Evolutionary conservation across 306 rosid species (phyloP).

Genomic region (Cicer pinnatifidum): DNA sequence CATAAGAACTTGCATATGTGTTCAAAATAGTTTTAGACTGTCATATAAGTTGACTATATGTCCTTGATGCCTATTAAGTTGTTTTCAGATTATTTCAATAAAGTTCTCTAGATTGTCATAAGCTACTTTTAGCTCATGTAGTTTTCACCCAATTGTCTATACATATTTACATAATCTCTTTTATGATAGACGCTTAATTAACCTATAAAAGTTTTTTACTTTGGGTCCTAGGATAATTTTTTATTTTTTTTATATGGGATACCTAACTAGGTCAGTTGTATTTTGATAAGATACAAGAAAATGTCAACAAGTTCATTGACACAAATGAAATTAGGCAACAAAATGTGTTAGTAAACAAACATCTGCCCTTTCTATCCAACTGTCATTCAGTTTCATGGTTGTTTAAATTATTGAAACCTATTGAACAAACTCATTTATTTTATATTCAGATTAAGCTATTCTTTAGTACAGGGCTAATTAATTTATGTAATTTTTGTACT

Average conservation of each 20-base stretch:
- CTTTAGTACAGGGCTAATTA: slow-evolving; percentile 13
- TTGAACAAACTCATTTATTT: slow-evolving; percentile 11
- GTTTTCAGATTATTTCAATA: neutral
- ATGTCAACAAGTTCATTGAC: too few relatives aligned
- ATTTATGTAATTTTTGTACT: slow-evolving; percentile 7
- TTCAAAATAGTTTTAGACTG: neutral
- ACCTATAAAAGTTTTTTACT: neutral
- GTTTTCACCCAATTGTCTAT: too few relatives aligned
- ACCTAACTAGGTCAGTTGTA: neutral
- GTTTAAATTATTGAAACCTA: slow-evolving; percentile 15
- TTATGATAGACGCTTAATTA: neutral
- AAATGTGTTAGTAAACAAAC: too few relatives aligned
- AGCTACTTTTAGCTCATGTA: too few relatives aligned
- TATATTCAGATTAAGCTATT: slow-evolving; percentile 35
- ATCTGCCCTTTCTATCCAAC: neutral
- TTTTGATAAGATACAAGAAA: neutral
- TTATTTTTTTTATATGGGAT: too few relatives aligned
- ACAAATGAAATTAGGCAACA: too few relatives aligned
- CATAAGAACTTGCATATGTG: neutral
- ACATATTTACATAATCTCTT: too few relatives aligned
- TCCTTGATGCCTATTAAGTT: neutral
- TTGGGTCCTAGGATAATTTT: neutral
- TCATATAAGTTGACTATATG: too few relatives aligned
- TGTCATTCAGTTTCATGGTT: slow-evolving; percentile 27
- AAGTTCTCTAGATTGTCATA: too few relatives aligned